These are phyloP conservation scores for Colletotrichum viniferum DNA, from an alignment of 2,329 filamentous ascomycete species.

Conservation along the genomic window DNA sequence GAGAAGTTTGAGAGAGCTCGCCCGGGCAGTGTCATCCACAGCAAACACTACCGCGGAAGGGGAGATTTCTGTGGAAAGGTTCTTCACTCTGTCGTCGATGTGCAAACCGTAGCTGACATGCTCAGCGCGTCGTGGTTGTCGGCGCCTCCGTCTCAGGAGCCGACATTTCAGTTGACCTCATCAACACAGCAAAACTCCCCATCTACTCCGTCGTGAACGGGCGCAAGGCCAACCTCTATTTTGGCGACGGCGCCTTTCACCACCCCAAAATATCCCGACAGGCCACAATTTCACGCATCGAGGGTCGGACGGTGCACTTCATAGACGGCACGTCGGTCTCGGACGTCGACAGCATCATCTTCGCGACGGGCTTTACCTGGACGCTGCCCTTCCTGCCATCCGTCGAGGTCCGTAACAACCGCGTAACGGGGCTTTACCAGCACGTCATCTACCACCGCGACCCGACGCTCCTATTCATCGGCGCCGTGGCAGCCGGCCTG, in stretches of 20 bases:
- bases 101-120: neutral
- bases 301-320: slow-evolving; percentile 55
- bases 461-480: slow-evolving; percentile 61
- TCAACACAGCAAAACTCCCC: slow-evolving; percentile 47
- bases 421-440: slow-evolving; percentile 60
- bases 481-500: slow-evolving; percentile 60
- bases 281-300: slow-evolving; percentile 53
- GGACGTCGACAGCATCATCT: slow-evolving; percentile 66
- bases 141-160: slow-evolving; percentile 69
- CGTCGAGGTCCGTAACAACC: slow-evolving; percentile 57
- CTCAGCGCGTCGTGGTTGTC: slow-evolving; percentile 62
- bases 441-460: slow-evolving; percentile 61
- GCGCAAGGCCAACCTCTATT: slow-evolving; percentile 55
- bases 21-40: slow-evolving; percentile 58
- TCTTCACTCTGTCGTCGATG: neutral
- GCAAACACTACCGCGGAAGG: slow-evolving; percentile 56
- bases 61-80: slow-evolving; percentile 52
- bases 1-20: slow-evolving; percentile 46
- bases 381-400: slow-evolving; percentile 64
- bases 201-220: slow-evolving; percentile 57
- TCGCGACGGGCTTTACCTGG: slow-evolving; percentile 71
- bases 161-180: slow-evolving; percentile 62
- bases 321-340: slow-evolving; percentile 56
- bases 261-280: slow-evolving; percentile 55
- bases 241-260: slow-evolving; percentile 63